Conservation (phyloP, 2,329 filamentous ascomycete genomes). For the Arthrobotrys sphaeroides region DNA sequence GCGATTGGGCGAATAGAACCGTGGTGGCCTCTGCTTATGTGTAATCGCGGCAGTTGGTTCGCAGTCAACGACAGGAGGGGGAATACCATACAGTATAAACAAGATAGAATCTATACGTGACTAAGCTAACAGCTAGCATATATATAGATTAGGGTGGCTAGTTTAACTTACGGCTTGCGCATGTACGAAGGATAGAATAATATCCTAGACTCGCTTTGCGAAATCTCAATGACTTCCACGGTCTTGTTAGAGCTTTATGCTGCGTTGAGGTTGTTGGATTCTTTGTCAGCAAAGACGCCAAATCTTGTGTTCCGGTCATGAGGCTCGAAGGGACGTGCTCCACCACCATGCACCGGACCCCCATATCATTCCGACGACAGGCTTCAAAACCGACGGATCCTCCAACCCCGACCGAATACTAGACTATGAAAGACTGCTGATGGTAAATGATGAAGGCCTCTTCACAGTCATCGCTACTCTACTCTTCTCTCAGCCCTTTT, state of each 20-base stretch:
- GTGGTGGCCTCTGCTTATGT: no score
- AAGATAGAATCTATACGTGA: background rate
- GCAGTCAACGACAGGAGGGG: background rate
- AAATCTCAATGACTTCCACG: background rate
- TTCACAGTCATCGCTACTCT: conserved; percentile 1
- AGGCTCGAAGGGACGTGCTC: conserved; percentile 1
- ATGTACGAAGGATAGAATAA: no score
- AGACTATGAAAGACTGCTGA: conserved; percentile 22
- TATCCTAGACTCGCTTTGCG: background rate
- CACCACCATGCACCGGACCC: background rate
- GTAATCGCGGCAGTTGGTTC: background rate
- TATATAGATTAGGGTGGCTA: no score
- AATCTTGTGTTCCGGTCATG: conserved; percentile 18
- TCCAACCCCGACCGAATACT: background rate
- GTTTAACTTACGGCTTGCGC: no score
- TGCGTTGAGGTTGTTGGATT: conserved; percentile 4
- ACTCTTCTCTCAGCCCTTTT: conserved; percentile 3
- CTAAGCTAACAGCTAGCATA: background rate
- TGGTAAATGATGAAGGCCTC: conserved; percentile 45
- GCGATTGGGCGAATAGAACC: no score
- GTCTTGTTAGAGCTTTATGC: background rate
- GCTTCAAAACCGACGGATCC: conserved; percentile 7
- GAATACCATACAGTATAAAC: background rate
- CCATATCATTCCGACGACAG: background rate
- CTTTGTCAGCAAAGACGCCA: conserved; percentile 17